Conservation (phyloP, 139 green algal genomes). For the Limnomonas spitsbergensis region DNA sequence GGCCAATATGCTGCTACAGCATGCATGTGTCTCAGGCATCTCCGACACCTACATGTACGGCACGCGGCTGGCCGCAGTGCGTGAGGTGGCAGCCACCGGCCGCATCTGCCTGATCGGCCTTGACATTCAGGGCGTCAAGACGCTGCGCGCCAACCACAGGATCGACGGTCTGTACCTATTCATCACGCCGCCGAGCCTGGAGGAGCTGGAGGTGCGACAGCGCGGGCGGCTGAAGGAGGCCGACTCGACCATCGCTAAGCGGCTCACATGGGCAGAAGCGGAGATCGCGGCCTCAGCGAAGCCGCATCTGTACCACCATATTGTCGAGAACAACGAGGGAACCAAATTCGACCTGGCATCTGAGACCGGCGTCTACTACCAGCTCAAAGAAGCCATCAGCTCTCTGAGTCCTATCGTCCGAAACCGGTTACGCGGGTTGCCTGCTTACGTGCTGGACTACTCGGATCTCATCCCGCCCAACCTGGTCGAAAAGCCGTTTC, state of each 20-base stretch:
- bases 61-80: slow-evolving; percentile 56
- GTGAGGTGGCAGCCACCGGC: slow-evolving; percentile 64
- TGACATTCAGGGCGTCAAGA: slow-evolving; percentile 56
- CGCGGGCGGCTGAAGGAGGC: slow-evolving; percentile 53
- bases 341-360: slow-evolving; percentile 8
- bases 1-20: slow-evolving; percentile 40
- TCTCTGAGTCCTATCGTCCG: slow-evolving; percentile 69
- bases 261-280: slow-evolving; percentile 40
- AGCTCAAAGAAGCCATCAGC: slow-evolving; percentile 66
- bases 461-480: slow-evolving; percentile 75
- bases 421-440: slow-evolving; percentile 67
- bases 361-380: slow-evolving; percentile 24
- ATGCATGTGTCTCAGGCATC: slow-evolving; percentile 26
- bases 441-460: slow-evolving; percentile 79
- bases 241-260: slow-evolving; percentile 50
- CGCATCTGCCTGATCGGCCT: slow-evolving; percentile 65
- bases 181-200: slow-evolving; percentile 46
- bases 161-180: slow-evolving; percentile 71
- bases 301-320: slow-evolving; percentile 38
- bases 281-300: slow-evolving; percentile 26
- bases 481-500: slow-evolving; percentile 69
- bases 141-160: slow-evolving; percentile 41
- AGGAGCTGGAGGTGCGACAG: slow-evolving; percentile 52
- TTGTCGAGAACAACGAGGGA: slow-evolving; percentile 32
- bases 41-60: slow-evolving; percentile 42